Evolutionary conservation across 1,139 yeast species (phyloP), one percentile per base, ranked within the genome.

Genomic region (Tardiomyces depauwii): DNA sequence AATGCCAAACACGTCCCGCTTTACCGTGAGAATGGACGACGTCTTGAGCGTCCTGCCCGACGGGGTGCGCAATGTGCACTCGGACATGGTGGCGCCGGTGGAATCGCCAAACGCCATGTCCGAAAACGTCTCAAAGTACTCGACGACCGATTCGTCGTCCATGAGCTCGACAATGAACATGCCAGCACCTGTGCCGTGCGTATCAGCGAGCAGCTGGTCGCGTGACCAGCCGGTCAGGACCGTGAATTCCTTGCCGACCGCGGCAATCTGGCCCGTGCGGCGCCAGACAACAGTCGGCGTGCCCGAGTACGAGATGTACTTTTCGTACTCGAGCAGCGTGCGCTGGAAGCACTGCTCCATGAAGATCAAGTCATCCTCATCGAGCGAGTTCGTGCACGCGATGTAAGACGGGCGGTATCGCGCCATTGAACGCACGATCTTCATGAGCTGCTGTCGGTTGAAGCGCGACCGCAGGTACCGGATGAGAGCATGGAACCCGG

Each of bases 231-330:
- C 97, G 0, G 96, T 87, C 21, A 91, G 68, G 14, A 86, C 74
- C 54, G 93, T 82, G 60, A 91, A 91, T 63, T 91, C 97, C 55
- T 83, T 85, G 11, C 95, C 95, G 2, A 89, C 95, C 49, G 88
- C 89, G 0, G 96, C 94, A 18, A 91, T 85, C 61, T 89, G 96
- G 10, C 96, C 96, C 1, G 96, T 88, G 48, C 97, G 72, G 53
- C 98, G 71, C 97, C 97, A 91, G 5, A 88, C 91, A 25, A 89
- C 77, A 0, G 96, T 88, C 0, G 97, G 97, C 0, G 97, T 89
- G 0, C 96, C 96, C 42, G 89, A 80, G 21, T 83, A 78, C 18
- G 80, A 72, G 40, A 91, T 83, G 60, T 85, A 85, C 61, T 81
- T 84, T 54, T 87, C 93, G 62, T 88, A 91, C 51, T 94, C 95